phyloP scores from a whole-genome alignment of 306 rosid species.

The Calophaca sinica region DNA sequence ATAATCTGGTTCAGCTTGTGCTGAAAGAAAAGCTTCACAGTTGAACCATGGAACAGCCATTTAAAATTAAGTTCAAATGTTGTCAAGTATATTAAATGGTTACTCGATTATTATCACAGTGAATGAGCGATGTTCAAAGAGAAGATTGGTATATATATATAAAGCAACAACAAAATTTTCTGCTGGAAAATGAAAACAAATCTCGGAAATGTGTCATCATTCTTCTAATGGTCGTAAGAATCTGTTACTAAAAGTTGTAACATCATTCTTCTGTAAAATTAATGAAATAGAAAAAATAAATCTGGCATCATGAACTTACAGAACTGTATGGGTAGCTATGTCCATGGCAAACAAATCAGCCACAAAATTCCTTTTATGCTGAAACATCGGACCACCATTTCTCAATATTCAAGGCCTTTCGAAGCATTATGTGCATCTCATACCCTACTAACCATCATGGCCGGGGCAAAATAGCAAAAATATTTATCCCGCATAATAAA shows the following conservation, averaged over 20 bases:
- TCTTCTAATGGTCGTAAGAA: not conserved
- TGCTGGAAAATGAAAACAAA: conserved; percentile 27
- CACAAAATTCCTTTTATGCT: conserved; percentile 26
- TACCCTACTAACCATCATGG: conserved; percentile 40
- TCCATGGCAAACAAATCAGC: conserved; percentile 44
- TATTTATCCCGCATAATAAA: conserved; percentile 13
- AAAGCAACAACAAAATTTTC: conserved; percentile 29
- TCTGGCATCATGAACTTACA: conserved; percentile 27
- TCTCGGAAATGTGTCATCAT: not conserved
- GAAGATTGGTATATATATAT: too few species aligned
- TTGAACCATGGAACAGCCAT: conserved; percentile 4
- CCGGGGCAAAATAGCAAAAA: conserved; percentile 6
- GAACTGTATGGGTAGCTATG: conserved; percentile 33
- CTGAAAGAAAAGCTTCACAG: not conserved
- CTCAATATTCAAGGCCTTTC: conserved; percentile 39
- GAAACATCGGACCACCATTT: conserved; percentile 36
- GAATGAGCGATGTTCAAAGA: too few species aligned
- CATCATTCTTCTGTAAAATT: conserved; percentile 35
- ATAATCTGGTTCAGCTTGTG: not conserved
- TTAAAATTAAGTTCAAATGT: conserved; percentile 22
- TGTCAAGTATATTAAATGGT: not conserved
- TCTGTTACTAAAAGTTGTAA: conserved; percentile 46
- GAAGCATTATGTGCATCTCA: conserved; percentile 49
- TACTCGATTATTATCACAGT: not conserved
- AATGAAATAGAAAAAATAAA: conserved; percentile 1